phyloP scores from a whole-genome alignment of 78 protist species.

The Dictyostelium brefeldianum region DNA sequence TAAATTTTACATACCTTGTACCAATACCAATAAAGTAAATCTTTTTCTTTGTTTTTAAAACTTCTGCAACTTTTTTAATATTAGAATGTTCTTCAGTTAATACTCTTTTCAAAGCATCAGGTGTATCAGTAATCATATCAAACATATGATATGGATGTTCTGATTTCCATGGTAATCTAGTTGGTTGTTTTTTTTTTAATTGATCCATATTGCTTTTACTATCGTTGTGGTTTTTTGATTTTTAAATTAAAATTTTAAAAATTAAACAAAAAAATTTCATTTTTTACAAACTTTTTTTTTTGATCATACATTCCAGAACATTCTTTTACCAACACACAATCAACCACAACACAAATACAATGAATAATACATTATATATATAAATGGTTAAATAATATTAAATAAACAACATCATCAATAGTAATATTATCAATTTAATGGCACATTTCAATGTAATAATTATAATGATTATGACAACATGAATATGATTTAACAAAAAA shows the following conservation, averaged over 20 bases:
- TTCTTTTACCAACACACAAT: no score
- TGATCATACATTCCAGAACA: no score
- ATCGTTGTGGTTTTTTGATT: background rate
- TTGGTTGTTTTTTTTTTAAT: constrained; percentile 32
- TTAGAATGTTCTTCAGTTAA: background rate
- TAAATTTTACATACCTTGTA: constrained; percentile 9
- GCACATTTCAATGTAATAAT: no score
- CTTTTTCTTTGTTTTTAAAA: background rate
- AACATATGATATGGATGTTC: constrained; percentile 76
- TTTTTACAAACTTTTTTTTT: no score
- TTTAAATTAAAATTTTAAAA: background rate
- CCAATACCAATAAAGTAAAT: constrained; percentile 60
- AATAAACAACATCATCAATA: no score
- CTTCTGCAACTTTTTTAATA: background rate
- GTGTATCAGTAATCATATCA: constrained; percentile 59
- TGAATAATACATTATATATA: no score
- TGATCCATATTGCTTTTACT: constrained; percentile 29
- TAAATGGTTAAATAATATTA: no score
- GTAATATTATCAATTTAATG: no score
- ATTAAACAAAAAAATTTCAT: no score
- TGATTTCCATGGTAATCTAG: constrained; percentile 14
- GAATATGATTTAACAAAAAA: no score
- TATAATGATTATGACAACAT: no score
- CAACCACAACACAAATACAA: no score
- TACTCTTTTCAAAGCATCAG: constrained; percentile 34